phyloP scores from a whole-genome alignment of 2,329 filamentous ascomycete species.

The Ustulina deusta region DNA sequence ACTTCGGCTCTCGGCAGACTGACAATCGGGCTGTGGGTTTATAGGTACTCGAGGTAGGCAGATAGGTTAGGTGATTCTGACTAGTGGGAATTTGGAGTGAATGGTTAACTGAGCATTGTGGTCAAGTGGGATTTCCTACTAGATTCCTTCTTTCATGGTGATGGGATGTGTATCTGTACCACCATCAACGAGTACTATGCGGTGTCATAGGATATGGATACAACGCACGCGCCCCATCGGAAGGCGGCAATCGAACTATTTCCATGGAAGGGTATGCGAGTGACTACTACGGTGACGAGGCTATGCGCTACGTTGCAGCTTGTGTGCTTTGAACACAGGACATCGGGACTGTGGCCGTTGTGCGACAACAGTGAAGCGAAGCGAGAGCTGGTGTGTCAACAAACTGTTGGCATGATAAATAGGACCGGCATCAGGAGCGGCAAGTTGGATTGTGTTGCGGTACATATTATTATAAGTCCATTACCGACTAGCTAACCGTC shows the following conservation, averaged over 20 bases:
- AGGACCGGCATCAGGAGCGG: too few species aligned
- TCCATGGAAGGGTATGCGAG: background rate
- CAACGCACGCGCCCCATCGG: background rate
- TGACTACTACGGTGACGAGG: background rate
- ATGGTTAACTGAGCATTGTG: background rate
- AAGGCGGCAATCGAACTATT: background rate
- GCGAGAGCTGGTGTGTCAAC: too few species aligned
- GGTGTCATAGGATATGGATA: background rate
- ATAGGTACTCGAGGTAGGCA: background rate
- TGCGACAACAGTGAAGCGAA: too few species aligned
- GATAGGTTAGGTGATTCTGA: background rate
- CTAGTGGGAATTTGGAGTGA: background rate
- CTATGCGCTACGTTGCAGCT: background rate
- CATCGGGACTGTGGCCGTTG: too few species aligned
- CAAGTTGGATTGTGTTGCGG: too few species aligned
- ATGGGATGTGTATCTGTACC: background rate
- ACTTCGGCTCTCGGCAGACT: background rate
- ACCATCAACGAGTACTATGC: background rate
- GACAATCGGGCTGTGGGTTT: background rate
- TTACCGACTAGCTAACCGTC: background rate
- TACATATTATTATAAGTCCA: background rate
- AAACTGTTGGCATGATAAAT: too few species aligned
- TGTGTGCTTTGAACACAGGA: background rate
- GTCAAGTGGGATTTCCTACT: background rate
- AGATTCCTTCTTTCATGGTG: background rate